Evolutionary conservation across 1,284 basidiomycete genomes (phyloP).

Genomic region (Tylopilus sp.): DNA sequence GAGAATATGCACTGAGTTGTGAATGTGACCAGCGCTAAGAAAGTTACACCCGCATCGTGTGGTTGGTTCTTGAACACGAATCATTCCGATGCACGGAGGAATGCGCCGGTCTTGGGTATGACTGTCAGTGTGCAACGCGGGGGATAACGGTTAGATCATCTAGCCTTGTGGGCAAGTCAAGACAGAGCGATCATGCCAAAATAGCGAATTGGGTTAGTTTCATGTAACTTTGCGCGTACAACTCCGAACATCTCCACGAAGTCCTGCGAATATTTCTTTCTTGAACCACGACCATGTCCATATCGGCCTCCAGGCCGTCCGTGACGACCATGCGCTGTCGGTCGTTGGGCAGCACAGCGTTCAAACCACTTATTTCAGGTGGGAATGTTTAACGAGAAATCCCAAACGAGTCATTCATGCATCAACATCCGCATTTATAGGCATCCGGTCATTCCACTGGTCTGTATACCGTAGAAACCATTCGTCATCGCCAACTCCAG

Average conservation of each 20-base stretch:
- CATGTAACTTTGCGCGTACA: conserved; percentile 25
- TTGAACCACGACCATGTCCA: conserved; percentile 31
- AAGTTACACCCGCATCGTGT: too few relatives aligned
- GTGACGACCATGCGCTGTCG: conserved; percentile 21
- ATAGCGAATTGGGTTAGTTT: conserved; percentile 9
- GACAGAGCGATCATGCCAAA: conserved; percentile 1
- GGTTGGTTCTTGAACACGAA: background rate
- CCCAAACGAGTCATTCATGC: conserved; percentile 4
- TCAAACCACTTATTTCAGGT: conserved; percentile 28
- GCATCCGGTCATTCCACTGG: conserved; percentile 32
- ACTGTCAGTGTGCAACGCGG: conserved; percentile 17
- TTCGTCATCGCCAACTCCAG: conserved; percentile 8
- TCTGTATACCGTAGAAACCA: conserved; percentile 27
- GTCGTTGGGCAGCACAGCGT: conserved; percentile 15
- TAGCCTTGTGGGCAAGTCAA: conserved; percentile 5
- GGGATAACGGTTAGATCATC: conserved; percentile 6
- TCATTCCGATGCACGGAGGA: conserved; percentile 7
- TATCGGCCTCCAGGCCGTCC: conserved; percentile 33
- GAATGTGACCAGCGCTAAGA: background rate
- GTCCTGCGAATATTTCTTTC: conserved; percentile 17
- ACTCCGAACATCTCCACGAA: conserved; percentile 5
- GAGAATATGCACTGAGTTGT: conserved; percentile 3
- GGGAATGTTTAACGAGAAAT: background rate
- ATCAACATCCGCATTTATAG: conserved; percentile 13
- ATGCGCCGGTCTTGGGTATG: background rate